Base-by-base conservation (phyloP, 805 yeast genomes). In the Pichia scutulata region DNA sequence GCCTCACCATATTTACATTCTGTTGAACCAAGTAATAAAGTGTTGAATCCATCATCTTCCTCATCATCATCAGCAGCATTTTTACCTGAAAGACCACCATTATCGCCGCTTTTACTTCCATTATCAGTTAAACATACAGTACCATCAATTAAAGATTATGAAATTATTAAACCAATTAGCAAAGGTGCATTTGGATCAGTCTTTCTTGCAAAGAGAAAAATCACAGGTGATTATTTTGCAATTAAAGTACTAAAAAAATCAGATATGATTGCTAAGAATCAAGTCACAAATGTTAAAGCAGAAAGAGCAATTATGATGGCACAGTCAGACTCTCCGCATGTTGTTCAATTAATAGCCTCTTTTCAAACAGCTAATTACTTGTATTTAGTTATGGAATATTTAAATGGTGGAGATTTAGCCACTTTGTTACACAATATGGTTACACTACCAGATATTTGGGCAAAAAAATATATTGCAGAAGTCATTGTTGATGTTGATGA, bases 251-350 rank as follows among this genome's bases (percentile, higher is more conserved):
- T 93, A 54, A 87, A 83, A 59, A 93, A 93, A 66, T 78, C 95
- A 3, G 98, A 93, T 66, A 93, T 93, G 98, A 83, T 93, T 53
- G 92, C 96, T 2, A 93, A 92, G 69, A 95, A 95, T 72, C 99
- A 93, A 70, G 92, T 92, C 6, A 82, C 90, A 21, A 93, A 93
- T 63, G 96, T 95, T 30, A 86, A 86, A 60, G 86, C 96, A 1
- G 99, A 95, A 65, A 72, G 99, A 43, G 97, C 97, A 0, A 92
- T 92, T n/a, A 84, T 93, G 89, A 93, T 93, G 95, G 83, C 95
- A 2, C 98, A 93, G 62, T 80, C 95, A 2, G 92, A 89, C 55
- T 85, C 92, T 39, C 95, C 96, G 0, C 89, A 85, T 63, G 97
- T 93, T 52, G 98, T 96, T 1, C 89, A 84, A 61, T 71, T 93